Evolutionary conservation across 495 filamentous ascomycete species (phyloP).

Genomic region (Evernia prunastri): DNA sequence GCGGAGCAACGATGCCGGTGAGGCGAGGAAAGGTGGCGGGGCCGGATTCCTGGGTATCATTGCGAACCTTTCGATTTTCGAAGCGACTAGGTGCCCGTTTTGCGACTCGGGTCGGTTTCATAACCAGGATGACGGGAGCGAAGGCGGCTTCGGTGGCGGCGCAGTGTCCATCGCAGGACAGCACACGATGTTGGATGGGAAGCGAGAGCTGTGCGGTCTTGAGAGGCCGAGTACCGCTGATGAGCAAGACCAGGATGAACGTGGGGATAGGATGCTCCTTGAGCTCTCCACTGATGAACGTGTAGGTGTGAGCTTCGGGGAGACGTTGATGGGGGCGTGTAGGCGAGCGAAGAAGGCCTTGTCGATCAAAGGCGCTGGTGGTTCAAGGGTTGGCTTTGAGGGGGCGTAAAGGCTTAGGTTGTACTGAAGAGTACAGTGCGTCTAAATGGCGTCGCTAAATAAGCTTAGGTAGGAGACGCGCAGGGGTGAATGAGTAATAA

Average conservation of each 20-base stretch:
- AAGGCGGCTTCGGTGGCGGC: background rate
- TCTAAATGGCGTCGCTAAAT: background rate
- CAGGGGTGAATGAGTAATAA: background rate
- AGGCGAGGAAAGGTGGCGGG: background rate
- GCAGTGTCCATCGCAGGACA: too few relatives aligned
- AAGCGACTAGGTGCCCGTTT: background rate
- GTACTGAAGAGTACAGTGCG: background rate
- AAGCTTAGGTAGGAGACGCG: background rate
- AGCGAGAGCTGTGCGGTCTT: too few relatives aligned
- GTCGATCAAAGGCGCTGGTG: background rate
- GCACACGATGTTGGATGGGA: too few relatives aligned
- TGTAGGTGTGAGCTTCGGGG: background rate
- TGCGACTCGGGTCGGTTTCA: background rate
- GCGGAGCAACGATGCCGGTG: background rate
- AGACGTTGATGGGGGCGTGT: constrained; percentile 10
- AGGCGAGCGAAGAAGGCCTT: background rate
- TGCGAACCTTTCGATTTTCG: background rate
- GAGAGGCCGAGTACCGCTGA: background rate
- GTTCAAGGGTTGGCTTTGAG: background rate
- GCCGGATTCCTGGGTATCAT: background rate
- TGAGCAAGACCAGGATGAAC: background rate
- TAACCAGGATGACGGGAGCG: background rate
- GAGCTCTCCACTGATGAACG: too few relatives aligned
- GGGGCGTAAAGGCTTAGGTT: too few relatives aligned
- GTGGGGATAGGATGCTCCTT: background rate